Conservation (phyloP, 2,329 filamentous ascomycete species). For the Talaromyces islandicus region DNA sequence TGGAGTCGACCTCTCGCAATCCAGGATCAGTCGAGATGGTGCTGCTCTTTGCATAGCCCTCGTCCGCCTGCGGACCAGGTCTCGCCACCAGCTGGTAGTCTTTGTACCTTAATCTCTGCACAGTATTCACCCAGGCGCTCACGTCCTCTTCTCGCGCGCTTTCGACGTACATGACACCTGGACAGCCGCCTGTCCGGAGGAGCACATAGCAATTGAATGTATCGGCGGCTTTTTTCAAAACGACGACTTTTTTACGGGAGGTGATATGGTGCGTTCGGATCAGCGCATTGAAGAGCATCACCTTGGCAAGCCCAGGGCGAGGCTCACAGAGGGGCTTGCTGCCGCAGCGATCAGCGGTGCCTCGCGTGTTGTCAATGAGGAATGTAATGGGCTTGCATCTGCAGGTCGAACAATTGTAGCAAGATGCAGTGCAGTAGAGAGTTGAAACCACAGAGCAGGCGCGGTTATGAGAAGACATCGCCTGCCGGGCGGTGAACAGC, state of each 20-base stretch:
- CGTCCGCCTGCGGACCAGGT: constrained; percentile 36
- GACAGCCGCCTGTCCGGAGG: constrained; percentile 60
- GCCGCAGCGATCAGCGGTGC: neutral
- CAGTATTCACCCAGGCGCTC: constrained; percentile 57
- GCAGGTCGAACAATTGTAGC: neutral
- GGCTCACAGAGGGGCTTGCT: neutral
- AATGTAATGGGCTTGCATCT: neutral
- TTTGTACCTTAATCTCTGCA: constrained; percentile 64
- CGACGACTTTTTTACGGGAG: constrained; percentile 65
- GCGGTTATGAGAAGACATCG: neutral
- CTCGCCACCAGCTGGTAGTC: constrained; percentile 61
- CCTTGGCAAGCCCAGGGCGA: neutral
- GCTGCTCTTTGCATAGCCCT: constrained; percentile 3
- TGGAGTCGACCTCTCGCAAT: constrained; percentile 55
- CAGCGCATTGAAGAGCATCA: constrained; percentile 47
- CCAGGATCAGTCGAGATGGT: constrained; percentile 16
- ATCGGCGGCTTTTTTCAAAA: constrained; percentile 59
- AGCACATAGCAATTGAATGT: constrained; percentile 58
- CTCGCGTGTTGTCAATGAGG: neutral
- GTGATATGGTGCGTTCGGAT: constrained; percentile 79
- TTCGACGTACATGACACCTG: constrained; percentile 75
- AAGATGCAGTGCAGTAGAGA: neutral
- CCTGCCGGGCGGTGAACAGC: neutral
- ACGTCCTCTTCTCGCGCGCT: constrained; percentile 50
- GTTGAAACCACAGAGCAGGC: neutral